These are phyloP conservation scores for Pythium coloratum DNA, from an alignment of 352 stramenopile species.

Conservation along the genomic window DNA sequence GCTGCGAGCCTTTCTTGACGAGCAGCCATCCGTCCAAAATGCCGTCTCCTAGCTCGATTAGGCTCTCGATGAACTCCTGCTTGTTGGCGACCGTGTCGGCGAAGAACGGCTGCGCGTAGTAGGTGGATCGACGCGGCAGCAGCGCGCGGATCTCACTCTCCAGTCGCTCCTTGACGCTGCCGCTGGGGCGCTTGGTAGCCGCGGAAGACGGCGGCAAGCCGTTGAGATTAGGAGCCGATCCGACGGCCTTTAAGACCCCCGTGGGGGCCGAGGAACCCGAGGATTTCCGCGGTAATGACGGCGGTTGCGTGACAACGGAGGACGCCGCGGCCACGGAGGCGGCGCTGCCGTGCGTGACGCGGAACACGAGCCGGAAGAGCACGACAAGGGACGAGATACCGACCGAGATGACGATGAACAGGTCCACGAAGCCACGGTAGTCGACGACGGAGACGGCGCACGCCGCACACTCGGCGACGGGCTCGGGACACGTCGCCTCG, in stretches of 20 bases:
- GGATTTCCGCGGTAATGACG: background rate
- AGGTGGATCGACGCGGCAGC: constrained; percentile 62
- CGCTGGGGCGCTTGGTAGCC: constrained; percentile 13
- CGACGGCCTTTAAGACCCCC: background rate
- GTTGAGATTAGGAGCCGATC: constrained; percentile 3
- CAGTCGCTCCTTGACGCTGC: constrained; percentile 61
- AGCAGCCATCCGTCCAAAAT: constrained; percentile 74
- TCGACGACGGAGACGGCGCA: constrained; percentile 6
- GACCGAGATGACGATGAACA: constrained; percentile 69
- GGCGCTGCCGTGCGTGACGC: constrained; percentile 4
- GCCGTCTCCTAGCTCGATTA: constrained; percentile 69
- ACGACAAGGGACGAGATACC: constrained; percentile 60
- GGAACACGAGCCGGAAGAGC: constrained; percentile 69
- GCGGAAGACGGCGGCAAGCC: constrained; percentile 4
- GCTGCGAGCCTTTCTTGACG: constrained; percentile 72
- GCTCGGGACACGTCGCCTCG: background rate
- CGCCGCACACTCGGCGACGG: constrained; percentile 2
- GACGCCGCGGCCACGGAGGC: constrained; percentile 1
- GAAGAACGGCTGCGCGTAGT: constrained; percentile 81
- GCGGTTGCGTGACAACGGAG: background rate
- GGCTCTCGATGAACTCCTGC: constrained; percentile 67
- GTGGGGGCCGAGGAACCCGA: background rate
- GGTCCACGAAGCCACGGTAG: constrained; percentile 50
- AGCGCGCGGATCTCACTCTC: constrained; percentile 58
- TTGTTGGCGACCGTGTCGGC: constrained; percentile 73